Evolutionary conservation across 768 basidiomycete species (phyloP), one percentile per base, ranked within the genome.

Genomic region (Hydnomerulius pinastri): DNA sequence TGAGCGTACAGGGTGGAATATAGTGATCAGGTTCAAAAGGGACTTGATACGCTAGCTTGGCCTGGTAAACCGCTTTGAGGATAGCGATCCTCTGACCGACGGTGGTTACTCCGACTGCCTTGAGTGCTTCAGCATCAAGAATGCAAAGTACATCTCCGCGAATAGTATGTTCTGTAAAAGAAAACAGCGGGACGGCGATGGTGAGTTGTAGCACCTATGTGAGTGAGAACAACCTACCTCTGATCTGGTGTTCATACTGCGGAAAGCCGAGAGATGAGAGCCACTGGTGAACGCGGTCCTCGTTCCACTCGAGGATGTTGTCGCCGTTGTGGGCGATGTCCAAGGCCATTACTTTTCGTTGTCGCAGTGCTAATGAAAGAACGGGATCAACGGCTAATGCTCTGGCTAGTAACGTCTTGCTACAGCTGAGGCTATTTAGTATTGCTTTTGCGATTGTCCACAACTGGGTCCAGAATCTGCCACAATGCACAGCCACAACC

Each of bases 31-130:
- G 73, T 51, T 92, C 90, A 57, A 95, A 84, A 30, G 89, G 83
- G 44, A 99, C 76, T 54, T 84, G 84, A 62, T 95, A 80, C 1
- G 83, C 83, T 44, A 94, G 71, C 75, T 99, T 99, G 60, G 91
- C 74, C 46, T 83, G 83, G 73, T 97, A 98, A 50, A 98, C 85
- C 41, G 89, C 87, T 69, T 93, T 95, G 66, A 98, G 84, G 55
- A 98, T 92, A 37, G 90, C 77, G 29, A 99, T 73, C 48, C 97
- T 78, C 70, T 98, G 95, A 18, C 97, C 97, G 55, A 98, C 82
- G 29, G 89, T 91, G n/a, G 80, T 65, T 36, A 99, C 80, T 7
- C 97, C 97, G 48, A 98, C 74, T 36, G 89, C 85, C 69, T 90
- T 91, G 56, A 99, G 81, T 2, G 82, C 71, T 20, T 94, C 90